phyloP scores from a whole-genome alignment of 257 asterid genomes.

The Solanum sparsipilum region DNA sequence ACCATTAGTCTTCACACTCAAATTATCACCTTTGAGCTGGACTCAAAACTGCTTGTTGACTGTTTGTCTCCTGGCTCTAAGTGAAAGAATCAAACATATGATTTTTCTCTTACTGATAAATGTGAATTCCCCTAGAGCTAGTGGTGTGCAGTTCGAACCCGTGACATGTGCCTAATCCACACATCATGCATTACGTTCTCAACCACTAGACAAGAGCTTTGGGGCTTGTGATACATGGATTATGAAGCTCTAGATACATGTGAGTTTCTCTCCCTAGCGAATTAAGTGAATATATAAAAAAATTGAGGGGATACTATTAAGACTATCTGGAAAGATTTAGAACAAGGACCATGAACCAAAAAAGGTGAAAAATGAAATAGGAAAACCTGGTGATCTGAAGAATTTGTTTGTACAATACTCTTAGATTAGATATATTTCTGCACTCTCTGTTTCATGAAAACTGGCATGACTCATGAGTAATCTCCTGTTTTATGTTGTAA shows the following conservation, averaged over 20 bases:
- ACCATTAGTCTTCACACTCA: background rate
- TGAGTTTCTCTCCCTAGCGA: background rate
- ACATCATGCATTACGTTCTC: background rate
- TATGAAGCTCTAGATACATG: background rate
- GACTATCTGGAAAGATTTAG: background rate
- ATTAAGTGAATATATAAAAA: background rate
- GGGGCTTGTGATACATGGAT: background rate
- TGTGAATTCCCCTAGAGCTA: background rate
- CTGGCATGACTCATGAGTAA: background rate
- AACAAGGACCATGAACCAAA: background rate
- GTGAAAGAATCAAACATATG: background rate
- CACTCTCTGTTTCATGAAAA: too few species aligned
- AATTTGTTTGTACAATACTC: background rate
- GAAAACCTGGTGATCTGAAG: background rate
- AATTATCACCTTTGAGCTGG: background rate
- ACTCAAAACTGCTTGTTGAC: background rate
- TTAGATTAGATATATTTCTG: background rate
- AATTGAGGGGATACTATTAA: background rate
- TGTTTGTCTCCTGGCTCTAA: background rate
- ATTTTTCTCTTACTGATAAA: background rate
- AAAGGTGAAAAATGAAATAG: background rate
- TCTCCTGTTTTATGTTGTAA: constrained; percentile 5
- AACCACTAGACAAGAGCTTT: background rate
- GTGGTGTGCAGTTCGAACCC: background rate
- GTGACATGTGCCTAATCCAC: background rate